Conservation (phyloP, 257 asterid genomes). For the Voacanga thouarsii region DNA sequence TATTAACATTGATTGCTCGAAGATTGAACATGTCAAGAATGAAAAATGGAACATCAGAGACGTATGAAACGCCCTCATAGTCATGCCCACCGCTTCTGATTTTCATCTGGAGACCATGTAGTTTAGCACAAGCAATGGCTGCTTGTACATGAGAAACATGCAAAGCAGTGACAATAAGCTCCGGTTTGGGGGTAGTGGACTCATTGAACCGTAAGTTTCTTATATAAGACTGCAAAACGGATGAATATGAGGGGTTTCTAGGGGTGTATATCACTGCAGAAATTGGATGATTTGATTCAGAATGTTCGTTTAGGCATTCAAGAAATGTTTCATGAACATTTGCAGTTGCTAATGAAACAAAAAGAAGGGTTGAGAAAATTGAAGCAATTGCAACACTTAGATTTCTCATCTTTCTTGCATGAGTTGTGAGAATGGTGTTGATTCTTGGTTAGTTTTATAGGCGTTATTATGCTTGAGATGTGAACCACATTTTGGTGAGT, state of each 20-base stretch:
- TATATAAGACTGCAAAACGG: slow-evolving; percentile 44
- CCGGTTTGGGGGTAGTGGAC: slow-evolving; percentile 50
- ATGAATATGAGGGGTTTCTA: slow-evolving; percentile 43
- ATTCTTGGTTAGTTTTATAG: slow-evolving; percentile 27
- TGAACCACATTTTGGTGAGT: not conserved
- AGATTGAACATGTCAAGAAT: slow-evolving; percentile 8
- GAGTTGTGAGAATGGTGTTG: not conserved
- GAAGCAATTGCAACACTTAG: slow-evolving; percentile 12
- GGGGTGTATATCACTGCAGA: slow-evolving; percentile 40
- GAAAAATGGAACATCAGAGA: not conserved
- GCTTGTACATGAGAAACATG: slow-evolving; percentile 53
- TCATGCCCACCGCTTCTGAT: slow-evolving; percentile 7
- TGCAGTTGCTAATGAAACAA: slow-evolving; percentile 21
- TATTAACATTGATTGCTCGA: not conserved
- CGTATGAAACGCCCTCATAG: not conserved
- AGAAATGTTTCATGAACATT: slow-evolving; percentile 27
- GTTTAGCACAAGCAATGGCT: slow-evolving; percentile 38
- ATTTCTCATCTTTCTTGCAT: slow-evolving; percentile 25
- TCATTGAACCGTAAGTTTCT: slow-evolving; percentile 57
- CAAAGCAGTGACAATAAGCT: slow-evolving; percentile 41
- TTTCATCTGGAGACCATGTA: not conserved
- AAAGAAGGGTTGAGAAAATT: slow-evolving; percentile 18
- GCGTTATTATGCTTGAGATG: not conserved
- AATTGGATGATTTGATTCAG: slow-evolving; percentile 38
- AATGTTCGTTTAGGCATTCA: slow-evolving; percentile 31